phyloP scores from a whole-genome alignment of 2,329 filamentous ascomycete species.

The Pezicula radicicola region DNA sequence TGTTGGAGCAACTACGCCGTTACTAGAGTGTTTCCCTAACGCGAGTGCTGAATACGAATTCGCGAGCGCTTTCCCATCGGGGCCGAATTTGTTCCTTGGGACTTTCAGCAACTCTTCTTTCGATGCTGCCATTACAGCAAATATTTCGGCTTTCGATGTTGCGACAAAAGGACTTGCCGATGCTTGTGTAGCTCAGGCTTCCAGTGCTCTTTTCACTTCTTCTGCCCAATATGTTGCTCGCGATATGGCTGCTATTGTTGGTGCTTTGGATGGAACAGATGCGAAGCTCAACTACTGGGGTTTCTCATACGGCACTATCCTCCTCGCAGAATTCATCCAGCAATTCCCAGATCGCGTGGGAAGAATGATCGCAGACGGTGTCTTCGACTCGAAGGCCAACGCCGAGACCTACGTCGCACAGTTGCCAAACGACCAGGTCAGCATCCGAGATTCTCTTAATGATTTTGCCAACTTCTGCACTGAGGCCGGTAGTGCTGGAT shows the following conservation, averaged over 20 bases:
- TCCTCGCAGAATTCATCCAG: slow-evolving; percentile 37
- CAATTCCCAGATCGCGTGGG: slow-evolving; percentile 37
- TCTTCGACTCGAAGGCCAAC: slow-evolving; percentile 29
- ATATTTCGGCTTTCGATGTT: slow-evolving; percentile 5
- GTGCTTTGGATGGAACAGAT: background rate
- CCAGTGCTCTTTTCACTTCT: slow-evolving; percentile 12
- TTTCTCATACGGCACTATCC: slow-evolving; percentile 44
- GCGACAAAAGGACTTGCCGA: slow-evolving; percentile 6
- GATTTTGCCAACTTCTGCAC: slow-evolving; percentile 11
- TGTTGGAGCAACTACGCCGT: slow-evolving; percentile 5
- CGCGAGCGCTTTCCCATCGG: slow-evolving; percentile 4
- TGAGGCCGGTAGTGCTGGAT: slow-evolving; percentile 5
- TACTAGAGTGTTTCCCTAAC: slow-evolving; percentile 11
- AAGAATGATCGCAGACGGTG: slow-evolving; percentile 30
- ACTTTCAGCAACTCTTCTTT: slow-evolving; percentile 8
- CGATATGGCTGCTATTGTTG: slow-evolving; percentile 15
- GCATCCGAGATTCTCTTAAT: slow-evolving; percentile 7
- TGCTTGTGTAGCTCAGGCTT: slow-evolving; percentile 11
- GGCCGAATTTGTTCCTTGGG: slow-evolving; percentile 12
- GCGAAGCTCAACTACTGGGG: slow-evolving; percentile 36
- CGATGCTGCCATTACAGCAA: background rate
- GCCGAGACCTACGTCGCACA: slow-evolving; percentile 28
- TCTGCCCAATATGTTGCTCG: slow-evolving; percentile 13
- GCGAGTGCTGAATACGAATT: slow-evolving; percentile 11
- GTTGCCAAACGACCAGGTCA: slow-evolving; percentile 11